Conservation (phyloP, 2,329 filamentous ascomycete genomes). For the Decorospora gaudefroyi region DNA sequence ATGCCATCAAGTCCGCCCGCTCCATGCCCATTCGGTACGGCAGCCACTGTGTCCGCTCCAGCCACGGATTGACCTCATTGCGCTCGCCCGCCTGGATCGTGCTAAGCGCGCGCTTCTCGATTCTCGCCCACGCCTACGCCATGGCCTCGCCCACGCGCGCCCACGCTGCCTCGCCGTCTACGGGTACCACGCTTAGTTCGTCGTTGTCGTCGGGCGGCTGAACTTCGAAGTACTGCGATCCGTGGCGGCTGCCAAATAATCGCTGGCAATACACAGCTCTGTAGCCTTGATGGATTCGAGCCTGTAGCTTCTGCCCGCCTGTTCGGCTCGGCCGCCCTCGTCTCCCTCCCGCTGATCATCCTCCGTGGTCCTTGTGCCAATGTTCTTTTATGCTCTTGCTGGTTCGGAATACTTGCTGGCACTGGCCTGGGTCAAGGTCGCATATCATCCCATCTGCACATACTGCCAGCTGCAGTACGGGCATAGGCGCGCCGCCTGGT, state of each 20-base stretch:
- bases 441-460: too few species aligned
- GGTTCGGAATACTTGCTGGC: too few species aligned
- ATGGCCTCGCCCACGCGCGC: constrained; percentile 9
- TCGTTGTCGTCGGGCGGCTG: constrained; percentile 1
- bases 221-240: constrained; percentile 20
- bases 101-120: constrained; percentile 12
- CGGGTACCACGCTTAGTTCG: constrained; percentile 2
- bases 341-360: too few species aligned
- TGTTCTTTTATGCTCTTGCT: too few species aligned
- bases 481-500: too few species aligned
- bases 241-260: constrained; percentile 2
- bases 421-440: too few species aligned
- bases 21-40: constrained; percentile 23
- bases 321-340: too few species aligned
- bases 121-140: constrained; percentile 10
- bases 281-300: too few species aligned
- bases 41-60: constrained; percentile 18
- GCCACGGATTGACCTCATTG: constrained; percentile 16
- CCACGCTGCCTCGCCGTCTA: constrained; percentile 12
- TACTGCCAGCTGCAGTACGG: too few species aligned
- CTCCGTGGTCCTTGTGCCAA: too few species aligned
- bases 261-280: constrained; percentile 9
- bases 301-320: too few species aligned
- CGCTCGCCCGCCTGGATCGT: constrained; percentile 15
- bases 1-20: constrained; percentile 17